phyloP scores from a whole-genome alignment of 805 yeast species.

The Pichia insulana region DNA sequence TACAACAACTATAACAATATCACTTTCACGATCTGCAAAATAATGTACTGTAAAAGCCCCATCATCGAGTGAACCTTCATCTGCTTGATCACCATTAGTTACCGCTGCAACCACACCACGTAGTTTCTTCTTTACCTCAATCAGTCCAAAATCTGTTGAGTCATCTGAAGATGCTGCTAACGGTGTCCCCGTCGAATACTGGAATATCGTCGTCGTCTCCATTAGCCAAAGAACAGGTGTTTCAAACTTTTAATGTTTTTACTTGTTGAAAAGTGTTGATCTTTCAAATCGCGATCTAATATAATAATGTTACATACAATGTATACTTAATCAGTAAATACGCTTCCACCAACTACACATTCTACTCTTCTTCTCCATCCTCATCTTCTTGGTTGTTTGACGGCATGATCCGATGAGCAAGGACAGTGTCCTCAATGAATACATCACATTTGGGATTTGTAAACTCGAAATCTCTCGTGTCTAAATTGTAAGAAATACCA shows the following conservation, averaged over 20 bases:
- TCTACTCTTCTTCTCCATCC: not conserved
- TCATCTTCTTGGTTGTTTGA: too few relatives aligned
- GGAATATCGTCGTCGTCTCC: slow-evolving; percentile 13
- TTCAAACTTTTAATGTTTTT: too few relatives aligned
- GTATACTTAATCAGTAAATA: too few relatives aligned
- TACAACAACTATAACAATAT: slow-evolving; percentile 41
- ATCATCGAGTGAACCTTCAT: slow-evolving; percentile 4
- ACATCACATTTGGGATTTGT: too few relatives aligned
- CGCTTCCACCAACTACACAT: not conserved
- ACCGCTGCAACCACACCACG: slow-evolving; percentile 49
- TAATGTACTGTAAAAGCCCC: slow-evolving; percentile 11
- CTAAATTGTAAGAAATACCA: too few relatives aligned
- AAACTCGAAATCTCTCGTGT: too few relatives aligned
- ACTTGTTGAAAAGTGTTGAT: too few relatives aligned
- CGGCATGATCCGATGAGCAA: too few relatives aligned
- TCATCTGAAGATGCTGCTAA: slow-evolving; percentile 86
- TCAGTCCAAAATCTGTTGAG: slow-evolving; percentile 48
- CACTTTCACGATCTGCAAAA: slow-evolving; percentile 2
- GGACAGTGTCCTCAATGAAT: too few relatives aligned
- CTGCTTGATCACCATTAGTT: slow-evolving; percentile 1
- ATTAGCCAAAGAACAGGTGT: not conserved
- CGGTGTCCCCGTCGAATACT: slow-evolving; percentile 55
- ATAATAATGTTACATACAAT: too few relatives aligned
- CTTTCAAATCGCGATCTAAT: too few relatives aligned
- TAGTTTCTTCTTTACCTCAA: slow-evolving; percentile 77